phyloP scores from a whole-genome alignment of 805 yeast genomes.

The Metschnikowia orientalis region DNA sequence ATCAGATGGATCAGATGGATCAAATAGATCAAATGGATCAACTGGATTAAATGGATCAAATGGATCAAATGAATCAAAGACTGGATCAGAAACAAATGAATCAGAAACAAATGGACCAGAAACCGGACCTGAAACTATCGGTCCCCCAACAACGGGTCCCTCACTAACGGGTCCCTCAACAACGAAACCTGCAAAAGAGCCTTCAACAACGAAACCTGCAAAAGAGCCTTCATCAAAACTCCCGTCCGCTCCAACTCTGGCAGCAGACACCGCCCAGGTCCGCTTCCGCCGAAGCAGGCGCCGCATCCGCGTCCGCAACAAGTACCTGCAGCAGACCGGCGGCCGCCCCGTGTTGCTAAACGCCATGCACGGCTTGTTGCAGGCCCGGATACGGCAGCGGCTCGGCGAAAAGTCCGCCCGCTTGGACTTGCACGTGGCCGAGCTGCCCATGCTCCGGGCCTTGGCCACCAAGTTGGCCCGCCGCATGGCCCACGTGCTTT shows the following conservation, averaged over 20 bases:
- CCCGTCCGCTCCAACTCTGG: too few species aligned
- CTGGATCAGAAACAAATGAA: too few species aligned
- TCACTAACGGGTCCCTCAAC: too few species aligned
- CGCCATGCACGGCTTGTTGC: conserved; percentile 15
- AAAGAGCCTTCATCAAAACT: too few species aligned
- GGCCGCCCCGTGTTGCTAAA: conserved; percentile 14
- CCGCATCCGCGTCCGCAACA: conserved; percentile 2
- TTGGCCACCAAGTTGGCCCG: conserved; percentile 15
- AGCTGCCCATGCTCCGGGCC: conserved; percentile 7
- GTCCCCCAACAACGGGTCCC: too few species aligned
- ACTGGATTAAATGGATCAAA: too few species aligned
- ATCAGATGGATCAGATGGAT: too few species aligned
- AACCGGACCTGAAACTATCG: not conserved
- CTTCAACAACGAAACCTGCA: too few species aligned
- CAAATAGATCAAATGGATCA: too few species aligned
- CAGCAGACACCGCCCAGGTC: not conserved
- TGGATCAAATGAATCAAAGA: too few species aligned
- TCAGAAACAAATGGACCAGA: too few species aligned
- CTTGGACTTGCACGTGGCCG: conserved; percentile 1
- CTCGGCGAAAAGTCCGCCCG: not conserved
- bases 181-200: too few species aligned
- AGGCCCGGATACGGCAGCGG: conserved; percentile 5
- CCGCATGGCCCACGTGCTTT: conserved; percentile 7
- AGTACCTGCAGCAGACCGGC: conserved; percentile 4
- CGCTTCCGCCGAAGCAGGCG: conserved; percentile 2